phyloP scores from a whole-genome alignment of 139 green algal species.

The Astrephomene gubernaculifera region DNA sequence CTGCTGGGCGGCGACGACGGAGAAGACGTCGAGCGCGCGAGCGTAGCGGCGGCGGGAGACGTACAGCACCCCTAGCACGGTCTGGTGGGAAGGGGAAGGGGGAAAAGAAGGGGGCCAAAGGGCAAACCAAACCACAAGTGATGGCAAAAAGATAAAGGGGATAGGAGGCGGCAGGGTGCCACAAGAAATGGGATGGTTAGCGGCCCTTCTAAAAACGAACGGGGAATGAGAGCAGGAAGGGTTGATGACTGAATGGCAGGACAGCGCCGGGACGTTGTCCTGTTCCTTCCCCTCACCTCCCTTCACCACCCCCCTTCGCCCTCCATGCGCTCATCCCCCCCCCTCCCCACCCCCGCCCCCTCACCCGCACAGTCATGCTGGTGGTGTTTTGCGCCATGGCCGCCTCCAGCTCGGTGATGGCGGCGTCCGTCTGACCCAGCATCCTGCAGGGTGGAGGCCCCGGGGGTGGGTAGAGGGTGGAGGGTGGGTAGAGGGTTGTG shows the following conservation, averaged over 20 bases:
- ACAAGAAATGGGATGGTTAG: too few species aligned
- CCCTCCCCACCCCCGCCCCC: background rate
- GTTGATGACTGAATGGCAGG: background rate
- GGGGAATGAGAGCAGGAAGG: background rate
- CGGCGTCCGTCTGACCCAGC: constrained; percentile 3
- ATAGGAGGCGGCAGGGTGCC: background rate
- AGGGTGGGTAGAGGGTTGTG: background rate
- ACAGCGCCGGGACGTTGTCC: too few species aligned
- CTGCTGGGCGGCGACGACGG: constrained; percentile 23
- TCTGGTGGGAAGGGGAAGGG: background rate
- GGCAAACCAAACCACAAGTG: too few species aligned
- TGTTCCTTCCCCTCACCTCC: background rate
- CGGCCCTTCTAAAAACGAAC: too few species aligned
- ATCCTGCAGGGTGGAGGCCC: background rate
- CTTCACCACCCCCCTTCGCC: background rate
- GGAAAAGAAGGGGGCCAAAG: background rate
- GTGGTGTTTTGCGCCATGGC: constrained; percentile 12
- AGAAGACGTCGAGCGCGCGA: constrained; percentile 24
- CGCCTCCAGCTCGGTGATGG: constrained; percentile 28
- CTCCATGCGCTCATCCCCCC: background rate
- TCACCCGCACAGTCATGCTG: constrained; percentile 42
- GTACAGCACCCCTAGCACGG: constrained; percentile 35
- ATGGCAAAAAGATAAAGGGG: background rate
- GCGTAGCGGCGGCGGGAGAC: constrained; percentile 33
- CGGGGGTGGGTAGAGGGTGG: background rate